Base-by-base conservation (phyloP, 345 rosid species). In the Cardamine occulta region DNA sequence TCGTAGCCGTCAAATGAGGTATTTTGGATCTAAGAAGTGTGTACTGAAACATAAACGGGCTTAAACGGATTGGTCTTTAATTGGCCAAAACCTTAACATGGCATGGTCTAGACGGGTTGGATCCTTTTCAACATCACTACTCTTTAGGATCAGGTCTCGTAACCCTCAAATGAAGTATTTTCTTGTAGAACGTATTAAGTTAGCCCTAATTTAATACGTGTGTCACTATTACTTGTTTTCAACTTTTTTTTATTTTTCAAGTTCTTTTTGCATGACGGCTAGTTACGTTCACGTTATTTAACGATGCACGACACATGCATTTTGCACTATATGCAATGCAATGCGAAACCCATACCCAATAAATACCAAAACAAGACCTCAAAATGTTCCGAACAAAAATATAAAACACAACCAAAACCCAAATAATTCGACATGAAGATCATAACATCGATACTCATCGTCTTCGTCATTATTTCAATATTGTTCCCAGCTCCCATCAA, bases 251-350 rank as follows among this genome's bases (percentile, higher is more conserved):
- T 2, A 66, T 24, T 37, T 66, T 47, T 17, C 0, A 69, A 8
- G 74, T 62, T 53, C 70, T 18, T 53, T 76, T 76, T 39, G 80
- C 80, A 69, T 69, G 80, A 76, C 8, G 21, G 6, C 65, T 45
- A 76, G 40, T 76, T 69, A 45, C 75, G 80, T 76, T 69, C 80
- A 76, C 80, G 69, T 68, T 18, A 23, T 52, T 23, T 42, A 44
- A 68, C 74, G n/a, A 69, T 26, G 26, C 21, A 60, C 31, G 28
- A 40, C 13, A 9, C 74, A 76, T 69, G 70, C 70, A 44, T 53
- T 76, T 40, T 54, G 64, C 58, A 70, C 24, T 68, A 42, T 68
- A 42, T 32, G n/a, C 51, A 48, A 60, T 7, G 45, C 63, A 40
- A 32, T 28, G 44, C 4, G 29, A n/a, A 69, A 53, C 18, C 48